Evolutionary conservation across 106 monocot species (phyloP).

Genomic region (Iris macrosiphon): DNA sequence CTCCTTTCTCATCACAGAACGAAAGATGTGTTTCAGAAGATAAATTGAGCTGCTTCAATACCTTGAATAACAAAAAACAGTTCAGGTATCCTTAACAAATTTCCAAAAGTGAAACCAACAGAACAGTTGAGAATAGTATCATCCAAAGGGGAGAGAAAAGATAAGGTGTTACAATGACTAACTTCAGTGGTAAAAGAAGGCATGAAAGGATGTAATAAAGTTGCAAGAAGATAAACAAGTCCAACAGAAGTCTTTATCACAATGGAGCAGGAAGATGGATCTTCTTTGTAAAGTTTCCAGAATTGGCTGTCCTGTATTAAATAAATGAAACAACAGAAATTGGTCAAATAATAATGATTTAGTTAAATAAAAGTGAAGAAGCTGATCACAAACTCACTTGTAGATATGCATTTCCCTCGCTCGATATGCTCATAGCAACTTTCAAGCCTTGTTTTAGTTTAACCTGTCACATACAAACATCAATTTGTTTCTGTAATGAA

Average conservation of each 20-base stretch:
- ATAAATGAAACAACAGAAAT: neutral
- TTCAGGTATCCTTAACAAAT: neutral
- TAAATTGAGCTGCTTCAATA: conserved; percentile 80
- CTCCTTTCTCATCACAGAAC: conserved; percentile 64
- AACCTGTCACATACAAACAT: conserved; percentile 32
- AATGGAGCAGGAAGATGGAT: conserved; percentile 56
- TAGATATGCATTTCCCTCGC: conserved; percentile 77
- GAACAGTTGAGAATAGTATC: neutral
- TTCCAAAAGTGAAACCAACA: neutral
- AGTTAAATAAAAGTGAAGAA: neutral
- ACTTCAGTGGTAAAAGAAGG: conserved; percentile 92
- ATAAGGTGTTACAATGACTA: conserved; percentile 5
- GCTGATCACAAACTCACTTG: conserved; percentile 42
- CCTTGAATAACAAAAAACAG: conserved; percentile 37
- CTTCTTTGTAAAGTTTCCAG: conserved; percentile 84
- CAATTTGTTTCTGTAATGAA: neutral
- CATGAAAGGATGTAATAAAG: conserved; percentile 92
- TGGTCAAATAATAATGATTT: too few species aligned
- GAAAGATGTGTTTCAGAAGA: conserved; percentile 35
- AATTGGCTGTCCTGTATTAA: conserved; percentile 72
- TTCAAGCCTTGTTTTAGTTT: conserved; percentile 86
- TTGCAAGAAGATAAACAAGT: conserved; percentile 86
- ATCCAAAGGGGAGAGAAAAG: neutral
- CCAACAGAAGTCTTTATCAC: conserved; percentile 89
- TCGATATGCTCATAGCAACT: conserved; percentile 81